phyloP scores from a whole-genome alignment of 306 rosid species.

The Cucurbita moschata region DNA sequence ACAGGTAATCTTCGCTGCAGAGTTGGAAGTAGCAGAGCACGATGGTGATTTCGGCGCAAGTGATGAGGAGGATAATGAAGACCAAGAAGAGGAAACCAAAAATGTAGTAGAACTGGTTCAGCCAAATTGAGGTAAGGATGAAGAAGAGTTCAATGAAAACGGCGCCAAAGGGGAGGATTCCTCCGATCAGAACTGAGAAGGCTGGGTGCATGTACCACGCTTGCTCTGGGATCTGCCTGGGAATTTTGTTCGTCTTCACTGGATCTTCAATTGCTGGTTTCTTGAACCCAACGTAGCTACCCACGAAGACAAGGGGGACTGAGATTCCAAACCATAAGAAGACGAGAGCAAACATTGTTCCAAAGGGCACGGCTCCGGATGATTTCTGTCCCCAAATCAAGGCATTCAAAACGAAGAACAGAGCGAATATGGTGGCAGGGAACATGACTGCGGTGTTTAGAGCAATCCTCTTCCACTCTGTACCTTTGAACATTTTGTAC shows the following conservation, averaged over 20 bases:
- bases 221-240: conserved; percentile 97
- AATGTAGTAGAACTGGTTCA: conserved; percentile 97
- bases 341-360: conserved; percentile 93
- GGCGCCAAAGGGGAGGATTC: conserved; percentile 95
- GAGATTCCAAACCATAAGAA: conserved; percentile 96
- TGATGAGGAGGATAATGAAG: conserved; percentile 67
- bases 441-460: conserved; percentile 67
- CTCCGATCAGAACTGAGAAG: conserved; percentile 84
- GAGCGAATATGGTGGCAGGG: conserved; percentile 64
- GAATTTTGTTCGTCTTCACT: conserved; percentile 95
- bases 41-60: conserved; percentile 89
- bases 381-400: conserved; percentile 97
- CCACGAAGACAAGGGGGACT: conserved; percentile 89
- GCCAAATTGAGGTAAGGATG: conserved; percentile 95
- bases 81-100: conserved; percentile 97
- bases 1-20: conserved; percentile 94
- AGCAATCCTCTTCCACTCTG: conserved; percentile 87
- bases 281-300: conserved; percentile 84
- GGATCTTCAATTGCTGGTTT: conserved; percentile 92
- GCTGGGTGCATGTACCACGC: conserved; percentile 97
- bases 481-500: conserved; percentile 82
- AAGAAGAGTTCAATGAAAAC: conserved; percentile 98
- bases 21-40: conserved; percentile 98
- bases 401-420: conserved; percentile 63
- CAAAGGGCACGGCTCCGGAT: conserved; percentile 97